Evolutionary conservation across 2,329 filamentous ascomycete genomes (phyloP).

Genomic region (Annulohypoxylon truncatum): DNA sequence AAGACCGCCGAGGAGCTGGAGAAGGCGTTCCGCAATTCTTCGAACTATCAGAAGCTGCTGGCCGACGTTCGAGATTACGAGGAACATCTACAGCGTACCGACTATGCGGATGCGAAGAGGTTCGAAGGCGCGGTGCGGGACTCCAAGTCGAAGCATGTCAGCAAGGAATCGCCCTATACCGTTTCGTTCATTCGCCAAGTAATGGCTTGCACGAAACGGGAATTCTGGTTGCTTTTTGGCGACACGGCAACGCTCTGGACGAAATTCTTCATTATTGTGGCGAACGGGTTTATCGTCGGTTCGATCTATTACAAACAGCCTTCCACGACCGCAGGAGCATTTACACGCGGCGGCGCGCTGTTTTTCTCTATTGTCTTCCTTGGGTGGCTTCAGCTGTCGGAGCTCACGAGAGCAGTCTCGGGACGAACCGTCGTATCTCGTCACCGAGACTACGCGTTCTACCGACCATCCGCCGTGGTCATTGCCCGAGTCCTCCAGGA

Average conservation of each 20-base stretch:
- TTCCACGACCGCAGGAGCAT: conserved; percentile 71
- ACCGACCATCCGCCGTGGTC: conserved; percentile 66
- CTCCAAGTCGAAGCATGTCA: conserved; percentile 74
- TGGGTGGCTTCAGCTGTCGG: conserved; percentile 76
- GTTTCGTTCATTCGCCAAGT: conserved; percentile 80
- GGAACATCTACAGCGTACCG: conserved; percentile 60
- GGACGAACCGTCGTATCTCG: conserved; percentile 70
- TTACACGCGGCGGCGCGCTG: conserved; percentile 60
- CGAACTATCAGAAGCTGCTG: conserved; percentile 69
- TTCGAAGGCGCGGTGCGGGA: conserved; percentile 75
- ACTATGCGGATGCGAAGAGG: conserved; percentile 69
- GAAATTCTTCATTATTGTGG: conserved; percentile 82
- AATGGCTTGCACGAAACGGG: conserved; percentile 73
- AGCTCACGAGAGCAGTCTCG: conserved; percentile 81
- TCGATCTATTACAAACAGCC: conserved; percentile 80
- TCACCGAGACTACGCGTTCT: conserved; percentile 62
- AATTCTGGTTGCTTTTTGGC: conserved; percentile 82
- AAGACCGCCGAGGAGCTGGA: conserved; percentile 76
- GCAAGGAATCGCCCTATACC: conserved; percentile 79
- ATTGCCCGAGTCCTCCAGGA: conserved; percentile 69
- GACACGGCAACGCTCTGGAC: conserved; percentile 81
- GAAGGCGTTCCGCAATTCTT: conserved; percentile 72
- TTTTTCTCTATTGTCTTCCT: conserved; percentile 67
- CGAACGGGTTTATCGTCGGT: conserved; percentile 79
- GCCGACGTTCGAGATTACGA: conserved; percentile 67